Base-by-base conservation (phyloP, 2,329 filamentous ascomycete species). In the Lachnellula occidentalis region DNA sequence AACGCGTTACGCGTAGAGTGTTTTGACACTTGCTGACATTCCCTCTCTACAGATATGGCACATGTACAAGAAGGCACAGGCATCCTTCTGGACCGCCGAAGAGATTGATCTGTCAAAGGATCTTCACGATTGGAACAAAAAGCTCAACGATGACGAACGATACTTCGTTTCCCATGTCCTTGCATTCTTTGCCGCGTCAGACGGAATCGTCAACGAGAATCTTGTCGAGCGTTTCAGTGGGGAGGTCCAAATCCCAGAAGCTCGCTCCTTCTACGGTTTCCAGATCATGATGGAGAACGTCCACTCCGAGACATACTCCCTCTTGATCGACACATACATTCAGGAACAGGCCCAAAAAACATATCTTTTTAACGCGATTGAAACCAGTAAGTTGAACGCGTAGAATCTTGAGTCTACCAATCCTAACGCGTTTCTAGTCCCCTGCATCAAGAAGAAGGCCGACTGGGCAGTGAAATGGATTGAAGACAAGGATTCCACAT, bases 231-330 rank as follows among this genome's bases (percentile, higher is more conserved):
- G 94, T 61, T 99, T 99, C 85, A 95, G 90, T 69, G 86, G 83
- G 62, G 94, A 99, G 76, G 92, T 99, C 31, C 94, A 99, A 77
- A 86, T 97, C 56, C 92, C 94, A 11, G 94, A 99, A 77, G 94
- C 94, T 61, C 91, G 94, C 69, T 99, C 94, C 85, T 99, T 99
- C 82, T 99, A 99, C 74, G 94, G 94, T 62, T 99, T 99, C 83
- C 94, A 99, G 79, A 97, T 97, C 79, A 99, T 99, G 94, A 97
- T 99, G 90, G 94, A 99, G 82, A 99, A 99, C 78, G 96, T 99
- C 69, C 94, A 99, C 82, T 96, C 94, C 15, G 94, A 99, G 79
- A 99, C 94, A 52, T 99, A 99, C 83, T 97, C 92, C 19, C 86
- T 99, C 36, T 86, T 99, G 71, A 99, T 99, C 72, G 94, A 99